Base-by-base conservation (phyloP, 2,329 filamentous ascomycete genomes). In the Blastomyces percursus region DNA sequence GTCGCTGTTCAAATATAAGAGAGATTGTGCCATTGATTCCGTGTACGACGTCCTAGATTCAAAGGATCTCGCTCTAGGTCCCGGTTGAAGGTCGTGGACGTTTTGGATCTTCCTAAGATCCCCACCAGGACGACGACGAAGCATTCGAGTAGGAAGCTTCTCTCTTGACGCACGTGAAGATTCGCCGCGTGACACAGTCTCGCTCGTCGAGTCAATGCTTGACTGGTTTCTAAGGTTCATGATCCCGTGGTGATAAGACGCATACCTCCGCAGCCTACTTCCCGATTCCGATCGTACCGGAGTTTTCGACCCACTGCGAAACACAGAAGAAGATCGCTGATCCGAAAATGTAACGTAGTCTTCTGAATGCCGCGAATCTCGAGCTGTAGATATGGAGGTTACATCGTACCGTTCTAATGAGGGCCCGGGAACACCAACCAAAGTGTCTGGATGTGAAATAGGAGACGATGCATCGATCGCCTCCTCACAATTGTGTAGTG, bases 101-200 rank as follows among this genome's bases (percentile, higher is more conserved):
- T 86, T 87, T 21, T 81, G 82, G 46, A 84, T 87, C 19, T 86
- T 87, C 65, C 87, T 83, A 57, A 94, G 75, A 71, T 93, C 86
- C 42, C 90, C 89, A 57, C 89, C 90, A 7, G 89, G 90, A 16
- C 86, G 82, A 70, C 90, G 80, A 64, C 90, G 82, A 65, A 94
- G 80, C 51, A 87, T 80, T 54, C 86, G 83, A 7, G 71, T 72
- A 16, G 67, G 68, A 35, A 71, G 67, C 63, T 69, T 70, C 51
- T 69, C 64, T 52, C 61, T 21, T 46, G 64, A 63, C 52, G 71
- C 65, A 62, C 68, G 60, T 19, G 60, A 55, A 56, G 62, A 27
- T 63, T 66, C 63, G 12, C 58, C 32, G 24, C 51, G 27, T 14
- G 57, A 61, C 61, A 19, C 9, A 32, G 59, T 52, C 19, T 66